Evolutionary conservation across 768 basidiomycete genomes (phyloP).

Genomic region (Podaxis sp.): DNA sequence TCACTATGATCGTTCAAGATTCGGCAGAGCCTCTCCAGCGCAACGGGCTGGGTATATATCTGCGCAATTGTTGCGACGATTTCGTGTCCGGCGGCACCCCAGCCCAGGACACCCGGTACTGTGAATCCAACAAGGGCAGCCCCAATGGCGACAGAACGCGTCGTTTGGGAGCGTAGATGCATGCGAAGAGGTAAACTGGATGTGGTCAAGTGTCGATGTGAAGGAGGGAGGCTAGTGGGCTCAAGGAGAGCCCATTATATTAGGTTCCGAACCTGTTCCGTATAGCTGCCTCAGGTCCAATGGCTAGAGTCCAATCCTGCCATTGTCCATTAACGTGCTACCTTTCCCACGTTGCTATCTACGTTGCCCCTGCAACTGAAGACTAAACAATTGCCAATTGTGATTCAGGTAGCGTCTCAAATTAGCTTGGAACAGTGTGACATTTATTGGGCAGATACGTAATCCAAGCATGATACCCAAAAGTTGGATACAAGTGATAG

Average conservation of each 20-base stretch:
- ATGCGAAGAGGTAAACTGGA: not conserved
- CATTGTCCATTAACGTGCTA: not conserved
- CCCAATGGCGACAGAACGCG: not conserved
- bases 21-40: constrained; percentile 59
- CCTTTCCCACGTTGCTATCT: not conserved
- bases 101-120: constrained; percentile 2
- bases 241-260: not conserved
- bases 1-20: constrained; percentile 54
- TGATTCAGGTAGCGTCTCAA: too few species aligned
- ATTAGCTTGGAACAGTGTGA: not conserved
- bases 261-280: not conserved
- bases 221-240: not conserved
- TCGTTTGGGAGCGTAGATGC: not conserved
- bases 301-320: not conserved
- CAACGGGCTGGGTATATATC: constrained; percentile 77
- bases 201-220: not conserved
- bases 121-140: not conserved
- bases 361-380: not conserved
- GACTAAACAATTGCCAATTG: too few species aligned
- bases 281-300: too few species aligned
- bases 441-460: too few species aligned
- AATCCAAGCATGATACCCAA: too few species aligned
- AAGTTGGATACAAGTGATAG: too few species aligned
- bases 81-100: constrained; percentile 64
- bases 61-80: constrained; percentile 93